A percentile compares a stretch with the other conserved stretches of the same genome.
Evolutionary conservation across 495 filamentous ascomycete genomes (phyloP).

Genomic region (Rostrohypoxylon terebratum): DNA sequence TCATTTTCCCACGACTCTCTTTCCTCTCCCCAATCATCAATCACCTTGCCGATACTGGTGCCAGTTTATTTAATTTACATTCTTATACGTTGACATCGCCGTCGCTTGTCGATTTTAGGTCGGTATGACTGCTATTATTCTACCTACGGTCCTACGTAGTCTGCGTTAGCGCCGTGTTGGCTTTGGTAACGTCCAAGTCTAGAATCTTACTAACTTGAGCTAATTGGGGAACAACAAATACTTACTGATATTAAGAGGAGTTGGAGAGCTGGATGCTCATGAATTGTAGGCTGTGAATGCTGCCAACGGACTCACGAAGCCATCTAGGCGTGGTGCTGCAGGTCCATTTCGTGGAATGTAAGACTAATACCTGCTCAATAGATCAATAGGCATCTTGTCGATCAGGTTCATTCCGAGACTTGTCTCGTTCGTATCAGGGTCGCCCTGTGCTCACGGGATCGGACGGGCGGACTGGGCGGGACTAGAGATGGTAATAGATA

Average conservation of each 20-base stretch:
- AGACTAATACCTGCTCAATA: not conserved
- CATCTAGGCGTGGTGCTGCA: not conserved
- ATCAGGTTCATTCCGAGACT: not conserved
- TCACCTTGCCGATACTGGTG: not conserved
- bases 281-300: not conserved
- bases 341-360: not conserved
- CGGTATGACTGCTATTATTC: not conserved
- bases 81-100: not conserved
- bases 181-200: not conserved
- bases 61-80: not conserved
- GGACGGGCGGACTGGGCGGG: not conserved
- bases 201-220: not conserved
- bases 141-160: no score
- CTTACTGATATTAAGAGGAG: not conserved
- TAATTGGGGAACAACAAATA: not conserved
- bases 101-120: not conserved
- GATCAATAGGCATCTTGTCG: not conserved
- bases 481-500: constrained; percentile 9
- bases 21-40: not conserved
- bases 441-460: not conserved
- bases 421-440: not conserved
- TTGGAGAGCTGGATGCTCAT: not conserved
- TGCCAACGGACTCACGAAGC: not conserved
- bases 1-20: not conserved
- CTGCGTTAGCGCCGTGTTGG: not conserved